These are phyloP conservation scores for Cylindrotheca closterium DNA, from an alignment of 108 stramenopile genomes.

Conservation along the genomic window DNA sequence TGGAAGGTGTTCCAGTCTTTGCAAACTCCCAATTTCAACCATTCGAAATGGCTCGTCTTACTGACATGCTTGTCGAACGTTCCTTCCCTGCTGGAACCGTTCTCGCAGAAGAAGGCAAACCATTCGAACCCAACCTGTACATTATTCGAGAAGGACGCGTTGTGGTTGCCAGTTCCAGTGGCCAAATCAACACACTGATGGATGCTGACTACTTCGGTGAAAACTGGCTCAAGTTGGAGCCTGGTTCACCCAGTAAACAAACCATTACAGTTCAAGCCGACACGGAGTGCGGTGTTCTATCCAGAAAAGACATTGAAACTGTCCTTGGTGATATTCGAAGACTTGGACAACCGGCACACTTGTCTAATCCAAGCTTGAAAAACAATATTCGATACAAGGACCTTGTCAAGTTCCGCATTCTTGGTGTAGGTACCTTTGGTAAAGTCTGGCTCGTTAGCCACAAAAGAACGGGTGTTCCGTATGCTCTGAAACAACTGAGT, in stretches of 20 bases:
- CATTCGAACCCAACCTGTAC: constrained; percentile 68
- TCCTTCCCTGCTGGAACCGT: constrained; percentile 63
- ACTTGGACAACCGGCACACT: constrained; percentile 56
- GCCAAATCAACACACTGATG: constrained; percentile 70
- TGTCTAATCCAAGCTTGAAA: constrained; percentile 45
- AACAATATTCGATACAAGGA: constrained; percentile 63
- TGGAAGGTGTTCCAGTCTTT: constrained; percentile 86
- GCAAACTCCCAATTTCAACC: constrained; percentile 83
- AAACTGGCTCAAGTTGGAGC: constrained; percentile 57
- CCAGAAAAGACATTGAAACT: constrained; percentile 65
- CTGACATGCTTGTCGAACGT: constrained; percentile 68
- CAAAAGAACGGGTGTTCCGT: constrained; percentile 71
- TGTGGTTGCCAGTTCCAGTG: constrained; percentile 63
- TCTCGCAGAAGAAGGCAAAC: constrained; percentile 77
- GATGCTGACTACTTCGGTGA: constrained; percentile 86
- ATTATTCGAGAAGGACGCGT: constrained; percentile 78
- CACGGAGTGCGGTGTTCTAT: constrained; percentile 71
- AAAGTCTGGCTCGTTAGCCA: constrained; percentile 98
- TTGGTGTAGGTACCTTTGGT: constrained; percentile 99
- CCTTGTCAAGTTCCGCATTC: constrained; percentile 84
- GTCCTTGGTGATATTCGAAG: constrained; percentile 72
- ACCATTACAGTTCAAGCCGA: constrained; percentile 73
- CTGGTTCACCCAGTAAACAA: constrained; percentile 49
- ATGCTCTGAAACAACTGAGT: constrained; percentile 89
- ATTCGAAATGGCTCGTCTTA: constrained; percentile 78